Base-by-base conservation (phyloP, 441 rosid species). In the Bruguiera hainesii region DNA sequence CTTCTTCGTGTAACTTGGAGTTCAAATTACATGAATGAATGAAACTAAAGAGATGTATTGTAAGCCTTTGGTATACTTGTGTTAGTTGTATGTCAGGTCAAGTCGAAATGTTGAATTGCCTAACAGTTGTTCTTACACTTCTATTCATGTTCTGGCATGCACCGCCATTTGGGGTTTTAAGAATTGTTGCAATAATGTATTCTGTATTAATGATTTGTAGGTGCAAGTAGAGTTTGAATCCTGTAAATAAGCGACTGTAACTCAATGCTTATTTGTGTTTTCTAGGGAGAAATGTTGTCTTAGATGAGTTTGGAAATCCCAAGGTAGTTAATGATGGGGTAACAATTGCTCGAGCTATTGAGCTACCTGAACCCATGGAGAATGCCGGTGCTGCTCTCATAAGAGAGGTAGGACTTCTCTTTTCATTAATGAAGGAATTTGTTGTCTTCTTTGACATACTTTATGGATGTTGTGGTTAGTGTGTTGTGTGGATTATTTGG, bases 381-480 rank as follows among this genome's bases (percentile, higher is more conserved):
- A 95, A 95, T 78, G 96, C 98, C 25, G 99, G 99, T 68, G 99
- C 99, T 37, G 93, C 98, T 18, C 91, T 94, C 49, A 91, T 94
- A 55, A 89, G 98, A 65, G 98, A 94, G 97, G 98, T 89, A 8
- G 13, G 88, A 58, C 31, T 11, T 64, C 53, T 61, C 19, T 11
- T 75, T 31, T 18, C 48, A 21, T 20, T 26, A 8, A 29, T n/a
- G 21, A 6, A 16, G 19, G 19, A 66, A 7, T 39, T 46, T 10
- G 13, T 49, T 8, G 7, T 7, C 18, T 60, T 23, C 18, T n/a
- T 58, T 60, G 28, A 1, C 58, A 8, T 15, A 55, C 58, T 10
- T 10, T 23, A 8, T 9, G 21, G 25, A 23, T 55, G 28, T 55
- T n/a, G 28, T 1, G 26, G 23, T 3, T 20, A 11, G 35, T 26